These are phyloP conservation scores for Starmerella powellii DNA, from an alignment of 805 yeast species.

Conservation along the genomic window DNA sequence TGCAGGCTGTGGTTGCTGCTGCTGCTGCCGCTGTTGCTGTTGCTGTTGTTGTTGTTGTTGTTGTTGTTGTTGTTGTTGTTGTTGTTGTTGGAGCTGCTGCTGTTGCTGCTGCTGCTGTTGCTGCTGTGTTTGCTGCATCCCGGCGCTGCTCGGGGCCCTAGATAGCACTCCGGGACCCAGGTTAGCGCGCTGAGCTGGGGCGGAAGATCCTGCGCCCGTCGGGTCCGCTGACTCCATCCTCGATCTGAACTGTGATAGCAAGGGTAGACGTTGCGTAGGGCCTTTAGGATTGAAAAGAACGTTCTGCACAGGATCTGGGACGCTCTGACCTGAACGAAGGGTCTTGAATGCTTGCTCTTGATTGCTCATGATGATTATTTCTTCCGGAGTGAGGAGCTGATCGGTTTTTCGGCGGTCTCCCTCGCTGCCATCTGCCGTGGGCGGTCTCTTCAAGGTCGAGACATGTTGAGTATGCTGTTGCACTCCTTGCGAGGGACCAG, in stretches of 20 bases:
- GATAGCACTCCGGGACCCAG: too few relatives aligned
- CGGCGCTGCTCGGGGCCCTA: too few relatives aligned
- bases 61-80: too few relatives aligned
- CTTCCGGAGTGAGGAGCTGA: constrained; percentile 16
- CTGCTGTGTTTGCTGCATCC: too few relatives aligned
- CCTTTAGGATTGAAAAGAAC: constrained; percentile 11
- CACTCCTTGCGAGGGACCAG: too few relatives aligned
- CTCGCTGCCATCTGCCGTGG: background rate
- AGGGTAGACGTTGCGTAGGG: constrained; percentile 9
- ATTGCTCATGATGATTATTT: constrained; percentile 5
- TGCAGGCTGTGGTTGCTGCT: too few relatives aligned
- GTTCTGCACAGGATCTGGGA: constrained; percentile 11
- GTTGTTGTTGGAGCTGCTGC: too few relatives aligned
- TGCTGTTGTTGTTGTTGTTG: too few relatives aligned
- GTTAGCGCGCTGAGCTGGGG: too few relatives aligned
- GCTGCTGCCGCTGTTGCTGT: too few relatives aligned
- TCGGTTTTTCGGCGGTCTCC: background rate
- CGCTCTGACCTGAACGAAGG: constrained; percentile 11
- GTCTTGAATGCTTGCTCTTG: constrained; percentile 17
- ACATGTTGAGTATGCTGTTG: too few relatives aligned
- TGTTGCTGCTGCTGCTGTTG: too few relatives aligned
- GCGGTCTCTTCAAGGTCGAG: background rate
- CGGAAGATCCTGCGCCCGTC: background rate
- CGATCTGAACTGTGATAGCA: constrained; percentile 5
- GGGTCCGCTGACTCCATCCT: background rate